phyloP scores from a whole-genome alignment of 2,329 filamentous ascomycete genomes.

The Penicillium concentricum region DNA sequence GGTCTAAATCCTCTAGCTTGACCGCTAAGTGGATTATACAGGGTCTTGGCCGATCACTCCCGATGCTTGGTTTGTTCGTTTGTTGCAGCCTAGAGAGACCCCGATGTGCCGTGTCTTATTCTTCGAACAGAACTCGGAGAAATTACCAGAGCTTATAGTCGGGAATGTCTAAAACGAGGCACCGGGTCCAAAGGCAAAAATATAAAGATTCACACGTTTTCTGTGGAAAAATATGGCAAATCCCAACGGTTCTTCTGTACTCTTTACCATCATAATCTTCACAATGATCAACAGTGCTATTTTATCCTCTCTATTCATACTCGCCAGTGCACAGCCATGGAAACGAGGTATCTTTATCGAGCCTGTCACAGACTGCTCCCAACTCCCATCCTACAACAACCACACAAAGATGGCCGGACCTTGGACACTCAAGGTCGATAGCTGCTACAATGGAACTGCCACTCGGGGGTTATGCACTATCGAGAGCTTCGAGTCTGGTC shows the following conservation, averaged over 20 bases:
- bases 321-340: neutral
- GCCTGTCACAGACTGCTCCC: conserved; percentile 6
- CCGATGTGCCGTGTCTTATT: neutral
- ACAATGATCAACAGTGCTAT: neutral
- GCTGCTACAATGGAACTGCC: conserved; percentile 4
- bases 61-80: neutral
- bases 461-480: conserved; percentile 1
- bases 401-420: conserved; percentile 14
- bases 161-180: neutral
- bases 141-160: neutral
- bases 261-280: no score
- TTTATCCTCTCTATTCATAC: neutral
- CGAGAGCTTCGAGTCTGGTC: conserved; percentile 9
- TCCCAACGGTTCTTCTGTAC: neutral
- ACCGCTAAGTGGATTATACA: neutral
- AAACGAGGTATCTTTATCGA: neutral
- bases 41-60: neutral
- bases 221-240: neutral
- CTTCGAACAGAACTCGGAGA: neutral
- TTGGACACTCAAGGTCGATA: conserved; percentile 10
- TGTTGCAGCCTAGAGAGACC: neutral
- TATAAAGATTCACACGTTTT: neutral
- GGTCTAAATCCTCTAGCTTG: neutral
- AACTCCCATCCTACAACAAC: conserved; percentile 11
- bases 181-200: neutral